Conservation (phyloP, 768 basidiomycete species). For the Suillus plorans region DNA sequence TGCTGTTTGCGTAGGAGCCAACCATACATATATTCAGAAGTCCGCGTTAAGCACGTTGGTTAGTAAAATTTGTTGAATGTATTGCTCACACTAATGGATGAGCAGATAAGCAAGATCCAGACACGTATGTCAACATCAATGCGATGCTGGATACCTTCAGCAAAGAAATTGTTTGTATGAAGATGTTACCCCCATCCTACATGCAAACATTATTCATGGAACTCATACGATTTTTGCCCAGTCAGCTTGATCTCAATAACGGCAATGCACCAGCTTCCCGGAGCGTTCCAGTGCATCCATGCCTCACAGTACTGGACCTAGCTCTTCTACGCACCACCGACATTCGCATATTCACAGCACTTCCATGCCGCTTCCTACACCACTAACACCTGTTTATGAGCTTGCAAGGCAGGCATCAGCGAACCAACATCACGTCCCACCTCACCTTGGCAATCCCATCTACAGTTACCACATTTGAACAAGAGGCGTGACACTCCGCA, state of each 20-base stretch:
- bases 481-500: conserved; percentile 35
- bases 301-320: conserved; percentile 26
- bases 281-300: conserved; percentile 13
- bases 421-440: conserved; percentile 35
- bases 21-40: conserved; percentile 70
- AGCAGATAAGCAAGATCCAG: conserved; percentile 45
- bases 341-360: conserved; percentile 28
- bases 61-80: conserved; percentile 21
- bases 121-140: conserved; percentile 68
- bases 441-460: conserved; percentile 25
- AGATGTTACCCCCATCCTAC: conserved; percentile 55
- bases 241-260: conserved; percentile 29
- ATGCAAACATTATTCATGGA: conserved; percentile 74
- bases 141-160: conserved; percentile 75
- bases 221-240: conserved; percentile 47
- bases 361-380: conserved; percentile 31
- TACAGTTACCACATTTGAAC: conserved; percentile 28
- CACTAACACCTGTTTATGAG: conserved; percentile 35
- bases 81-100: conserved; percentile 18
- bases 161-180: conserved; percentile 69
- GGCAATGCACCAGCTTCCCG: conserved; percentile 16
- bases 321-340: conserved; percentile 29
- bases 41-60: conserved; percentile 70
- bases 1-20: conserved; percentile 76
- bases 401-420: conserved; percentile 27